phyloP scores from a whole-genome alignment of 164 flowering plant genomes.

The Vitis labrusca region DNA sequence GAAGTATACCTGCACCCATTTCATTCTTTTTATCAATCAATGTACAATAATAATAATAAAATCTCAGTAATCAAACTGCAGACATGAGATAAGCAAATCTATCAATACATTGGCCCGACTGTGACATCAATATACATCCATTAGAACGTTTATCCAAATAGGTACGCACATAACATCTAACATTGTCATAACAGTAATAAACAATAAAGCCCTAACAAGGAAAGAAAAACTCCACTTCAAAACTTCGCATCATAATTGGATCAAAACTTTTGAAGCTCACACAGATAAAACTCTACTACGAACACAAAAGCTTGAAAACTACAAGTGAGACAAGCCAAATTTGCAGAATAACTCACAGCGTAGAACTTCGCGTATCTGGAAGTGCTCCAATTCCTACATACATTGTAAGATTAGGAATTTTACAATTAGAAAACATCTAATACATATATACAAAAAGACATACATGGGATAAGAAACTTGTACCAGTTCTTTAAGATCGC shows the following conservation, averaged over 20 bases:
- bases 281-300: no score
- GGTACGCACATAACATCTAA: no score
- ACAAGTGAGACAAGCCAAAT: not conserved
- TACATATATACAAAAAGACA: not conserved
- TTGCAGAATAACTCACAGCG: constrained; percentile 57
- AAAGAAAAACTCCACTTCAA: no score
- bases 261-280: no score
- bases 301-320: no score
- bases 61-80: not conserved
- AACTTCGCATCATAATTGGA: no score
- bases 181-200: no score
- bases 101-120: not conserved
- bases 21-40: constrained; percentile 16
- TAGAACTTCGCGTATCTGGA: constrained; percentile 87
- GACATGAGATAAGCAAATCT: not conserved
- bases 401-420: no score
- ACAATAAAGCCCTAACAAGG: no score
- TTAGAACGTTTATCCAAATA: no score
- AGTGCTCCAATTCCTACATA: constrained; percentile 83
- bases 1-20: constrained; percentile 75
- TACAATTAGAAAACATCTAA: not conserved
- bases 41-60: not conserved
- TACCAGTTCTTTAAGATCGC: constrained; percentile 91
- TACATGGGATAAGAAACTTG: not conserved
- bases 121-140: no score